phyloP scores from a whole-genome alignment of 1,284 basidiomycete genomes.

The Papiliotrema terrestris region DNA sequence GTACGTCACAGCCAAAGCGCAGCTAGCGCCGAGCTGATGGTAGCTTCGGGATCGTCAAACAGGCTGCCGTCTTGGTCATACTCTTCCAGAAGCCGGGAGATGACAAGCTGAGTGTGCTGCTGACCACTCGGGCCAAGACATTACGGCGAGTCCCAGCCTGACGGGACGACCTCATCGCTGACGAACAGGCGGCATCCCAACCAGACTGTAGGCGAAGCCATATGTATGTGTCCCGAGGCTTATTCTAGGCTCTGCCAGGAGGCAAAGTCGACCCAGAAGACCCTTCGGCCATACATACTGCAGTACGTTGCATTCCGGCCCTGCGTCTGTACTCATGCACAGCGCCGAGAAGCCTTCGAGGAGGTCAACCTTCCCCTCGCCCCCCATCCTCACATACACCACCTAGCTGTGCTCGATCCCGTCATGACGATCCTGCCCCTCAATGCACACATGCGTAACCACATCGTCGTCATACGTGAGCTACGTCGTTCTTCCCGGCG shows the following conservation, averaged over 20 bases:
- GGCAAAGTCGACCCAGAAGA: conserved; percentile 55
- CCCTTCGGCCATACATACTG: conserved; percentile 58
- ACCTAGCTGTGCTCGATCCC: conserved; percentile 65
- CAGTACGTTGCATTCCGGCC: conserved; percentile 54
- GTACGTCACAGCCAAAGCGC: conserved; percentile 11
- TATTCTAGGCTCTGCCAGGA: conserved; percentile 65
- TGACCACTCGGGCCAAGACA: conserved; percentile 76
- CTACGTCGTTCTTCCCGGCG: conserved; percentile 43
- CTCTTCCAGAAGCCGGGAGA: conserved; percentile 65
- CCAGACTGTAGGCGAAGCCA: conserved; percentile 27
- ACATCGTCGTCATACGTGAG: conserved; percentile 48
- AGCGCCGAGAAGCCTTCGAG: conserved; percentile 77
- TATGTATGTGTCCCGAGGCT: neutral
- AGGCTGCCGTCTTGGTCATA: conserved; percentile 71
- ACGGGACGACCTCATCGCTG: neutral
- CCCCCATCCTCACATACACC: conserved; percentile 57
- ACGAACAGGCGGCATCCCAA: conserved; percentile 34
- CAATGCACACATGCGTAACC: conserved; percentile 42
- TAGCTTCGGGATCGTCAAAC: conserved; percentile 41
- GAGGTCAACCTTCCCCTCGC: conserved; percentile 67
- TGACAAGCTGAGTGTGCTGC: conserved; percentile 61
- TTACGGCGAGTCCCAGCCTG: conserved; percentile 52
- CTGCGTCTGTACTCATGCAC: neutral
- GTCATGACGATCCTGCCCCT: conserved; percentile 70
- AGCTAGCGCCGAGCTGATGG: conserved; percentile 4